These are phyloP conservation scores for Aspergillus sclerotioniger DNA, from an alignment of 495 filamentous ascomycete species.

Conservation along the genomic window DNA sequence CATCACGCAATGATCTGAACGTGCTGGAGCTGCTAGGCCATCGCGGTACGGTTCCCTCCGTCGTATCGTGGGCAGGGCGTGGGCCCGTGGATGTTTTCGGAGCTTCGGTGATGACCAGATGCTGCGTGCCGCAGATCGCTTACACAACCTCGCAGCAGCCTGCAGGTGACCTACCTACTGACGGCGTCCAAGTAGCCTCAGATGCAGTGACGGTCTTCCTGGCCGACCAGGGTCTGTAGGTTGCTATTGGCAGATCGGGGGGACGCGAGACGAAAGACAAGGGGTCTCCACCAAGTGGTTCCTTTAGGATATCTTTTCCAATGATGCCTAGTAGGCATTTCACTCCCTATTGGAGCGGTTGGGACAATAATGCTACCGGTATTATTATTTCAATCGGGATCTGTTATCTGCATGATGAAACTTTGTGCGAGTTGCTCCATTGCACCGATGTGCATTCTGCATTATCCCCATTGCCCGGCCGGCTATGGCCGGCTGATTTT, in stretches of 20 bases:
- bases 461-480: not conserved
- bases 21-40: not conserved
- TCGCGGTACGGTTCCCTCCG: not conserved
- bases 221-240: slow-evolving; percentile 14
- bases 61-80: not conserved
- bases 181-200: slow-evolving; percentile 20
- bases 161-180: slow-evolving; percentile 35
- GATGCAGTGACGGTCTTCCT: slow-evolving; percentile 16
- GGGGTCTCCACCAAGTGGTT: slow-evolving; percentile 6
- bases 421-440: not conserved
- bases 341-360: not conserved
- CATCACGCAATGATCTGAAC: not conserved
- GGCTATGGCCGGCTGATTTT: slow-evolving; percentile 9
- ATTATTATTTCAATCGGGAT: not conserved
- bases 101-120: slow-evolving; percentile 1
- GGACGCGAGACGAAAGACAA: slow-evolving; percentile 5
- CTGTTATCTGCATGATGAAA: not conserved
- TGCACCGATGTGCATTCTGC: not conserved
- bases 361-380: not conserved
- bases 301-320: slow-evolving; percentile 13
- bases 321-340: not conserved
- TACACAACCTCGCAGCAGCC: slow-evolving; percentile 20
- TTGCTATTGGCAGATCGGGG: slow-evolving; percentile 5
- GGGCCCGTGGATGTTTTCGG: slow-evolving; percentile 4
- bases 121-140: slow-evolving; percentile 23